These are phyloP conservation scores for Ajuga chamaepitys DNA, from an alignment of 257 asterid species.

Conservation along the genomic window DNA sequence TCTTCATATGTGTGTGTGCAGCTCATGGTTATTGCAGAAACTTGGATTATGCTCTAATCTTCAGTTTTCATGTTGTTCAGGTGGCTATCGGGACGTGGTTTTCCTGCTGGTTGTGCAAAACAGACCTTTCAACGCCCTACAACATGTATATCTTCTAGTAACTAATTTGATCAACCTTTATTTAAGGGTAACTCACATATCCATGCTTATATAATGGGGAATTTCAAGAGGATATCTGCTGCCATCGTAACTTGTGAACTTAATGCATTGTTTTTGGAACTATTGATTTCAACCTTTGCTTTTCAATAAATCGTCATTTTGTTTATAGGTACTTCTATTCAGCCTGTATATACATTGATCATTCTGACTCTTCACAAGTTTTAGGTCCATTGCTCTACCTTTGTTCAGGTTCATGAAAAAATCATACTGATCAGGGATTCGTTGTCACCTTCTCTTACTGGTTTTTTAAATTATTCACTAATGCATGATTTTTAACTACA, in stretches of 20 bases:
- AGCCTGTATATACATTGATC: neutral
- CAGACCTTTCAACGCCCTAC: constrained; percentile 61
- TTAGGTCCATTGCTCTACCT: neutral
- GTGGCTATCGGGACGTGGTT: constrained; percentile 61
- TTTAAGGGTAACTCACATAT: constrained; percentile 57
- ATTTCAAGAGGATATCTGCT: constrained; percentile 11
- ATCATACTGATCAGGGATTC: neutral
- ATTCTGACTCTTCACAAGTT: neutral
- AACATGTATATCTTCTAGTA: constrained; percentile 60
- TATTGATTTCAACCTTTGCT: neutral
- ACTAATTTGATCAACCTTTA: constrained; percentile 60
- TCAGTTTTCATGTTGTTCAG: constrained; percentile 38
- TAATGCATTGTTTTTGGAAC: constrained; percentile 1
- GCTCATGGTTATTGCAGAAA: neutral
- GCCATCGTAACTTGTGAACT: constrained; percentile 1
- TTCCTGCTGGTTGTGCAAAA: constrained; percentile 65
- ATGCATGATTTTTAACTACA: neutral
- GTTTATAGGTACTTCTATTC: neutral
- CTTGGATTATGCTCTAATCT: constrained; percentile 17
- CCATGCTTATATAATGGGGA: constrained; percentile 31
- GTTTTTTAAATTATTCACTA: neutral
- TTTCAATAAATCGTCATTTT: neutral
- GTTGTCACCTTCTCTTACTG: neutral
- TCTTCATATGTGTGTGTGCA: neutral
- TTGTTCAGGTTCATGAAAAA: neutral